Evolutionary conservation across 768 basidiomycete species (phyloP).

Genomic region (Leccinum disarticulatum): DNA sequence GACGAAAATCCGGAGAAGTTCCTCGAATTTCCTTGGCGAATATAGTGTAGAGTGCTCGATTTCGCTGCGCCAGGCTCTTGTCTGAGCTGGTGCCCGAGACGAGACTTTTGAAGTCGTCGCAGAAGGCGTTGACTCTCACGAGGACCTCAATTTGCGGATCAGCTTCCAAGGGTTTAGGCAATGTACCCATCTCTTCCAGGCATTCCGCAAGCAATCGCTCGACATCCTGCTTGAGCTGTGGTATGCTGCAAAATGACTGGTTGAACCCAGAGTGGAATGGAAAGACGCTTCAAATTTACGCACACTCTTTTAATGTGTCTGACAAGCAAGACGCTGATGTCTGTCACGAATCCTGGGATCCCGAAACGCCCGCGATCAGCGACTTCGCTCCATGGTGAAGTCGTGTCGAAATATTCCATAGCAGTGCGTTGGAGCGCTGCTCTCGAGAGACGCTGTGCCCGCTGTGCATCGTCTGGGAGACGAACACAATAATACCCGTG

Average conservation of each 20-base stretch:
- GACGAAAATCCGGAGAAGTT: conserved; percentile 45
- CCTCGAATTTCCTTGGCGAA: conserved; percentile 37
- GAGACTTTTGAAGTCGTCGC: conserved; percentile 33
- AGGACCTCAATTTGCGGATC: conserved; percentile 50
- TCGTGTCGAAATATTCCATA: conserved; percentile 45
- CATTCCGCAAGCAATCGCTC: conserved; percentile 39
- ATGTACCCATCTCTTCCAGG: conserved; percentile 31
- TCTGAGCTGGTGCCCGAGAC: conserved; percentile 35
- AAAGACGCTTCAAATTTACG: conserved; percentile 15
- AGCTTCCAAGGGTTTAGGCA: conserved; percentile 40
- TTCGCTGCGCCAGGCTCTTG: conserved; percentile 39
- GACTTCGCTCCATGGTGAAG: conserved; percentile 54
- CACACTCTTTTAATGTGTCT: conserved; percentile 54
- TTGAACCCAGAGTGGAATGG: conserved; percentile 5
- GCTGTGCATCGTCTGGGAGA: conserved; percentile 59
- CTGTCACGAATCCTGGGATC: conserved; percentile 47
- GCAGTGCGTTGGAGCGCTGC: conserved; percentile 39
- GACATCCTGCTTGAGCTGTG: conserved; percentile 41
- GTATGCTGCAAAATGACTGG: conserved; percentile 40
- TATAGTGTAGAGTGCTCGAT: conserved; percentile 31
- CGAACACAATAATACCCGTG: conserved; percentile 70
- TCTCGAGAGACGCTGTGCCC: conserved; percentile 37
- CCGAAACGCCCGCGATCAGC: conserved; percentile 51
- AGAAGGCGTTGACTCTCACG: conserved; percentile 45
- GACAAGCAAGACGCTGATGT: conserved; percentile 53